These are phyloP conservation scores for Sedum album DNA, from an alignment of 164 flowering plant genomes.

Conservation along the genomic window DNA sequence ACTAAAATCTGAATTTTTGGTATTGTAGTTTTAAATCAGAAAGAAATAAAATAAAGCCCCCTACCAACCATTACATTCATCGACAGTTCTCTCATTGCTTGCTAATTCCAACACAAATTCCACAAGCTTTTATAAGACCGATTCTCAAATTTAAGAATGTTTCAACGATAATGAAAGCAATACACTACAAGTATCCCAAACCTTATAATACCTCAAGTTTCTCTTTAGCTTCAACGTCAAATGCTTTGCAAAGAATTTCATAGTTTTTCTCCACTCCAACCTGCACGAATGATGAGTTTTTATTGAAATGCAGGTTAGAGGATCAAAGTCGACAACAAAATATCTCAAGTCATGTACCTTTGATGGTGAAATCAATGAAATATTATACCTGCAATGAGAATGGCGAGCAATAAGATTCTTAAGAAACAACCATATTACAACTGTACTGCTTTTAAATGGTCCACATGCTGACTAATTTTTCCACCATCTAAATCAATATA, in stretches of 20 bases:
- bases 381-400: conserved; percentile 41
- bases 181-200: not conserved
- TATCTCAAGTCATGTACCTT: conserved; percentile 31
- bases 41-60: not conserved
- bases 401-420: not conserved
- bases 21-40: not conserved
- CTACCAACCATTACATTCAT: no score
- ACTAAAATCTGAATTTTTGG: no score
- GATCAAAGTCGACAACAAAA: not conserved
- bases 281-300: conserved; percentile 29
- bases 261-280: conserved; percentile 49
- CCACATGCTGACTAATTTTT: no score
- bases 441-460: no score
- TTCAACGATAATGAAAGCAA: not conserved
- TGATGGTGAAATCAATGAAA: conserved; percentile 76
- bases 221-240: conserved; percentile 53
- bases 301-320: not conserved
- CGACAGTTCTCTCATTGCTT: not conserved
- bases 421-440: not conserved
- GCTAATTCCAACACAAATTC: not conserved
- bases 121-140: not conserved
- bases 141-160: not conserved
- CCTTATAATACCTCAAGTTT: conserved; percentile 42
- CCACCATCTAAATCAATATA: no score
- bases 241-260: conserved; percentile 85